Percentiles rank a stretch among this genome's conserved stretches.
Conservation (phyloP, 305 asterid genomes). For the Fraxinus platypoda region DNA sequence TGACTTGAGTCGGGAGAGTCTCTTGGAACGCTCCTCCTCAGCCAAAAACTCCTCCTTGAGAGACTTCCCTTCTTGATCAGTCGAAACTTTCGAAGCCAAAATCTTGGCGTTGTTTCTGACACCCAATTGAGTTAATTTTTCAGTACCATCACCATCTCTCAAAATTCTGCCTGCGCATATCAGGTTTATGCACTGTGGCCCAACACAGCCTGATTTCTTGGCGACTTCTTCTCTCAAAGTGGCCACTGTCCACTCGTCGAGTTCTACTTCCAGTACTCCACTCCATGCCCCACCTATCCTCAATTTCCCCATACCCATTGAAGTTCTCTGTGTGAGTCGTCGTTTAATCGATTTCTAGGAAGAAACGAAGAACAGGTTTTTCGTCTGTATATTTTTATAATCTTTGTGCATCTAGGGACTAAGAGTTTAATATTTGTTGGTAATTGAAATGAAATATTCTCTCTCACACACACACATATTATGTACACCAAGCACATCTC, state of each 20-base stretch:
- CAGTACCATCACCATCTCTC: constrained; percentile 61
- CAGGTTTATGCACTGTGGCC: constrained; percentile 54
- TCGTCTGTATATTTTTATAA: neutral
- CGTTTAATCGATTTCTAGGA: neutral
- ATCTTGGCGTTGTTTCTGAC: constrained; percentile 68
- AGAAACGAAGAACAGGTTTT: neutral
- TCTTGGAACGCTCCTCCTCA: constrained; percentile 80
- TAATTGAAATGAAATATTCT: too few relatives aligned
- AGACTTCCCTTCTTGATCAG: constrained; percentile 61
- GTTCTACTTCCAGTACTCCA: constrained; percentile 75
- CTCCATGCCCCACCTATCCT: constrained; percentile 91
- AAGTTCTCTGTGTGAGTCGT: neutral
- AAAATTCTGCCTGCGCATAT: constrained; percentile 70
- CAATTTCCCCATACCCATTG: constrained; percentile 57
- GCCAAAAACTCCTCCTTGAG: constrained; percentile 69
- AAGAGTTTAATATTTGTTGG: neutral
- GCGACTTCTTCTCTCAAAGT: constrained; percentile 68
- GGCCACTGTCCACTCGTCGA: constrained; percentile 80
- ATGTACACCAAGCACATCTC: too few relatives aligned
- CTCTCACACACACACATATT: too few relatives aligned
- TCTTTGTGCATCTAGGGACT: neutral
- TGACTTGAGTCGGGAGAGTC: constrained; percentile 72
- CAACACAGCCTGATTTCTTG: constrained; percentile 56
- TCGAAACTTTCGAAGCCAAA: constrained; percentile 63
- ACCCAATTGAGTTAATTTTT: constrained; percentile 70